Percentiles rank a stretch among this genome's conserved stretches.
These are phyloP conservation scores for Trichoderma sp. DNA, from an alignment of 2,329 filamentous ascomycete genomes.

Conservation along the genomic window DNA sequence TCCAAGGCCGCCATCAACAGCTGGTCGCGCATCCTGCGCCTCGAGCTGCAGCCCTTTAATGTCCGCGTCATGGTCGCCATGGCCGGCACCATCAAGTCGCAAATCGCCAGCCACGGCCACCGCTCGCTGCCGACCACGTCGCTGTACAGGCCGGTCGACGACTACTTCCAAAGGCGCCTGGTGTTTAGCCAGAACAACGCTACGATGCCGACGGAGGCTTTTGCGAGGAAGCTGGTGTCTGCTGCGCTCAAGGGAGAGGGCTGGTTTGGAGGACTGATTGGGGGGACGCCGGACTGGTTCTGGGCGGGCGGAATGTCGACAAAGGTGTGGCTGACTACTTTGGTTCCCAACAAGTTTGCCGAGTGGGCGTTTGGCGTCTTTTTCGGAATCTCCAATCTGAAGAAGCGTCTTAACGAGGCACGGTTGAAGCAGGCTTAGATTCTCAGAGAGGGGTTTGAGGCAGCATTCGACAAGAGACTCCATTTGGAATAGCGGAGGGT, in stretches of 20 bases:
- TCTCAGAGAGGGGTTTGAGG: neutral
- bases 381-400: slow-evolving; percentile 38
- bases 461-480: neutral
- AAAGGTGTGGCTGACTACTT: slow-evolving; percentile 36
- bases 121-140: slow-evolving; percentile 50
- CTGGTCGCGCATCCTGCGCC: slow-evolving; percentile 58
- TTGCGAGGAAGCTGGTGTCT: slow-evolving; percentile 49
- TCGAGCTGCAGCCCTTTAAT: slow-evolving; percentile 57
- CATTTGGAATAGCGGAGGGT: neutral
- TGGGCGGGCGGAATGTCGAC: slow-evolving; percentile 43
- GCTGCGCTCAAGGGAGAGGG: slow-evolving; percentile 48
- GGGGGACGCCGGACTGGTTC: slow-evolving; percentile 42
- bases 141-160: slow-evolving; percentile 51
- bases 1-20: slow-evolving; percentile 58
- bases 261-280: slow-evolving; percentile 41
- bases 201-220: slow-evolving; percentile 51
- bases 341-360: slow-evolving; percentile 37
- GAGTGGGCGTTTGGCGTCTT: slow-evolving; percentile 39
- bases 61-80: slow-evolving; percentile 62
- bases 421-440: slow-evolving; percentile 34
- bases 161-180: slow-evolving; percentile 52
- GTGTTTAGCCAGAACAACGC: slow-evolving; percentile 53
- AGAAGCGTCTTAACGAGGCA: slow-evolving; percentile 31
- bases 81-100: slow-evolving; percentile 57
- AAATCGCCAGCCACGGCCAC: slow-evolving; percentile 50